Base-by-base conservation (phyloP, 2,329 filamentous ascomycete genomes). In the Nemania bipapillata region DNA sequence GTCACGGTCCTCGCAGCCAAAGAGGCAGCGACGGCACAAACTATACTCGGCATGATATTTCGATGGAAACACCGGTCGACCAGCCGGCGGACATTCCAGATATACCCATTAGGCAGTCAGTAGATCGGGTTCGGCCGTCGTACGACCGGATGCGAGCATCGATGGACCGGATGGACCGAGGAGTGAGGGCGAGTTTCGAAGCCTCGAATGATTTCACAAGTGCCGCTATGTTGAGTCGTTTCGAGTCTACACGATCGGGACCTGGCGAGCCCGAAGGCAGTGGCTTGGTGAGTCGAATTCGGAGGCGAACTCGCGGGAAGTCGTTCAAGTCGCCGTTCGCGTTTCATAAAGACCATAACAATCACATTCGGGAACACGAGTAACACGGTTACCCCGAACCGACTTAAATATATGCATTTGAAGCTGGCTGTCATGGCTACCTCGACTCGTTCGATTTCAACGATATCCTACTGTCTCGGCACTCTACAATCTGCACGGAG, bases 11-110 rank as follows among this genome's bases (percentile, higher is more conserved):
- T 72, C 90, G 91, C 58, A 96, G 92, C 75, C 93, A 97, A 78
- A 96, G 95, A 74, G 93, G 94, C 69, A 97, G 94, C 81, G 94
- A 97, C 80, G 95, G 93, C 69, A 97, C 96, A 57, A 94, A 96
- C 75, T 96, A 94, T 79, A 96, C 93, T 24, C 83, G 86, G 57
- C 87, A 89, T 74, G 86, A 89, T 69, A 82, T 85, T 73, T 90
- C 90, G 17, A 78, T 89, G 72, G 90, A 92, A 67, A 78, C 82
- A 57, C 78, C 79, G 20, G 74, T 77, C 7, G 64, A 68, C n/a
- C 75, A 76, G 42, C 74, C 76, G 5, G 75, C 65, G 3, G 76
- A 77, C 59, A 62, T 72, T 5, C 70, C 74, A n/a, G 60, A 76
- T 63, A 60, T 65, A 0, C 69, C 74, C 12, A 37, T 71, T 50